Conservation (phyloP, 441 rosid species). For the Breynia disticha region DNA sequence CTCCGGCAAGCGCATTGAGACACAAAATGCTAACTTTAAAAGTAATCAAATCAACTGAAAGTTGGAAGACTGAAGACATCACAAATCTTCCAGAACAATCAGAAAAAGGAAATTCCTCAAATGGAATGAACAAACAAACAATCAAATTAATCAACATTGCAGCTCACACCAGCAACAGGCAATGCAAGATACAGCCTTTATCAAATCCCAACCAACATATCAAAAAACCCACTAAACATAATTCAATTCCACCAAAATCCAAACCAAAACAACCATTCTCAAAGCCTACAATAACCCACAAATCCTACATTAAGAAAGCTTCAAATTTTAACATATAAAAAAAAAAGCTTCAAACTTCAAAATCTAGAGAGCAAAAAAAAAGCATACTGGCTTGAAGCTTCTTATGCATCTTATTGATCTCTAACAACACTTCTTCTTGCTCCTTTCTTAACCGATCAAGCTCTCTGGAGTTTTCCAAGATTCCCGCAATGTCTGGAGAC, state of each 20-base stretch:
- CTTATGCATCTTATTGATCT: constrained; percentile 92
- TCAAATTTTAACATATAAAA: not conserved
- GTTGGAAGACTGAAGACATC: too few species aligned
- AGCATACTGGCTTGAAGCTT: constrained; percentile 63
- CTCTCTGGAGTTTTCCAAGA: constrained; percentile 63
- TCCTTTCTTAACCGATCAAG: constrained; percentile 87
- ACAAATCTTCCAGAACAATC: too few species aligned
- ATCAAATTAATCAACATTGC: too few species aligned
- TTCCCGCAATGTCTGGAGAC: constrained; percentile 53
- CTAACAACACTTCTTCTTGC: constrained; percentile 55
- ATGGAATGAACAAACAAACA: too few species aligned
- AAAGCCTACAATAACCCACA: constrained; percentile 15
- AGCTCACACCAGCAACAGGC: too few species aligned
- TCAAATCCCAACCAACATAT: too few species aligned
- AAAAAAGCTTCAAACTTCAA: not conserved
- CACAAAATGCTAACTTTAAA: too few species aligned
- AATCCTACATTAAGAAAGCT: constrained; percentile 1
- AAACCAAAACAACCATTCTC: not conserved
- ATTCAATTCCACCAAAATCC: constrained; percentile 2
- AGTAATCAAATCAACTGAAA: too few species aligned
- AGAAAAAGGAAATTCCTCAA: too few species aligned
- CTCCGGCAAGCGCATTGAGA: too few species aligned
- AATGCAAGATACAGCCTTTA: too few species aligned
- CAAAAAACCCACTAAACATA: not conserved
- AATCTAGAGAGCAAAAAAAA: not conserved